Base-by-base conservation (phyloP, 345 rosid genomes). In the Lepidium aucheri region DNA sequence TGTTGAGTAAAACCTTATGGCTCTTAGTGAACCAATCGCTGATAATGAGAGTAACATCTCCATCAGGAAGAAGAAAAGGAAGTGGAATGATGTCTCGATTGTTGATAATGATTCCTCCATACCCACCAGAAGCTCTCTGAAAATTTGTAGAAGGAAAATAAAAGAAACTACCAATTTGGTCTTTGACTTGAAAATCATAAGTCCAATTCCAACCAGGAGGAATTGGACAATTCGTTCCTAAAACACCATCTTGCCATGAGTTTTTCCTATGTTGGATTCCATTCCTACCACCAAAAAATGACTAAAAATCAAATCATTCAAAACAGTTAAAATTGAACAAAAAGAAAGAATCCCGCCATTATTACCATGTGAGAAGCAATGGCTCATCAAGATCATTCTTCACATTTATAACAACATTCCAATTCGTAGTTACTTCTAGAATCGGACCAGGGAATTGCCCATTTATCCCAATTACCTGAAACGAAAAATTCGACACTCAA, bases 221-320 rank as follows among this genome's bases (percentile, higher is more conserved):
- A 36, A 91, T 89, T 7, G 95, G 95, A 65, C 98, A 89, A 78
- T 86, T 91, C 32, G 98, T 85, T 60, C 95, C 98, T 22, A 69
- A 74, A 56, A 89, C 96, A 53, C 96, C 95, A 58, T 92, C 96
- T 76, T 89, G 92, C 98, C 98, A 87, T 64, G 91, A 85, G 70
- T 89, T 87, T 74, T 85, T 86, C 76, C 96, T 77, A 30, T 83
- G 85, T 36, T 92, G 95, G 65, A 87, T 34, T 3, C 90, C 92
- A 76, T 92, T 89, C 89, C 92, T 83, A 49, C 65, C 60, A 41
- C 38, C n/a, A 22, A 28, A 1, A 43, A 8, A 8, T 7, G 9
- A 57, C 1, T 9, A 34, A 51, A 41, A 47, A 22, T 40, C 32
- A 35, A 16, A 34, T 11, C 6, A 1, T 35, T 4, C 0, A 9